Evolutionary conservation across 2,329 filamentous ascomycete species (phyloP).

Genomic region (Talaromyces sp.): DNA sequence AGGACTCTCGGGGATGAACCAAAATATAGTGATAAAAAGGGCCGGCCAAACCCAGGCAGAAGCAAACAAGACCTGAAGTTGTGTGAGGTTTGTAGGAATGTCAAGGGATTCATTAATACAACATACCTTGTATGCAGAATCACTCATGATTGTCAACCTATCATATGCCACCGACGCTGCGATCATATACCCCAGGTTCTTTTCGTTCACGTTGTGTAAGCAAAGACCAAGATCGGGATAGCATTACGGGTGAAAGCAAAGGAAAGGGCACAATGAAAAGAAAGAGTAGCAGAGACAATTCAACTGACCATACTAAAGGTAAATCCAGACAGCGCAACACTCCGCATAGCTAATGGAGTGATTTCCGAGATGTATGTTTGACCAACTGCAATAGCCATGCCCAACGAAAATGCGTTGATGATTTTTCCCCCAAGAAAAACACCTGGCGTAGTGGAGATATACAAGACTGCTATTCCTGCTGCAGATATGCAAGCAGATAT

Average conservation of each 20-base stretch:
- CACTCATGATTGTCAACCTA: background rate
- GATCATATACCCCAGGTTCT: background rate
- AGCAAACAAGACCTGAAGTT: background rate
- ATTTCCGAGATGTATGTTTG: background rate
- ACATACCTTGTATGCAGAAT: background rate
- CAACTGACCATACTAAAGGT: background rate
- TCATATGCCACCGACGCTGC: background rate
- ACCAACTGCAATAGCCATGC: background rate
- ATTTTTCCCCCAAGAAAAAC: background rate
- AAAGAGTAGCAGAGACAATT: background rate
- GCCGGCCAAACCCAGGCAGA: background rate
- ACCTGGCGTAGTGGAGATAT: background rate
- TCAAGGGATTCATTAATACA: background rate
- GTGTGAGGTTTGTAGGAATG: background rate
- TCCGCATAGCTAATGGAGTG: background rate
- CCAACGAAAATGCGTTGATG: background rate
- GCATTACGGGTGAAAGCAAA: background rate
- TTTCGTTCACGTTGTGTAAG: background rate
- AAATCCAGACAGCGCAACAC: background rate
- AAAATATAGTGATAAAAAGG: background rate
- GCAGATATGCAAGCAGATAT: background rate
- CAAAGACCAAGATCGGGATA: background rate
- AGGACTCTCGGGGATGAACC: background rate
- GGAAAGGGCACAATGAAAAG: background rate
- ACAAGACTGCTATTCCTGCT: background rate